These are phyloP conservation scores for Betula pendula DNA, from an alignment of 306 rosid genomes.

Conservation along the genomic window DNA sequence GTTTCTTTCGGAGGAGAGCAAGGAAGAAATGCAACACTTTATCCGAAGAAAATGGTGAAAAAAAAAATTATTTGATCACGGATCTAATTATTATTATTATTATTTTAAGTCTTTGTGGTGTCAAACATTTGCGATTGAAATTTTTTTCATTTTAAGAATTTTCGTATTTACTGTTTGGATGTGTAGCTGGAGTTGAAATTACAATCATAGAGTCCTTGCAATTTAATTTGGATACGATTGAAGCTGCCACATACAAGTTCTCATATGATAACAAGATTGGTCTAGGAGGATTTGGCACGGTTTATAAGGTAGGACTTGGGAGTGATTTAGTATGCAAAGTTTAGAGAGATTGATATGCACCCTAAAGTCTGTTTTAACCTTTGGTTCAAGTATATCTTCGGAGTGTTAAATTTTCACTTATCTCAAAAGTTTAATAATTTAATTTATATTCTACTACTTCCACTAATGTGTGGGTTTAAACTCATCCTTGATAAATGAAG, in stretches of 20 bases:
- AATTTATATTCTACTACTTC: no score
- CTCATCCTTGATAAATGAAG: no score
- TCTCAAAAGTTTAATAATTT: no score
- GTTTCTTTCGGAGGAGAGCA: constrained; percentile 13
- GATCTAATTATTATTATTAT: not conserved
- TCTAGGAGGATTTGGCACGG: constrained; percentile 37
- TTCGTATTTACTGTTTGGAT: not conserved
- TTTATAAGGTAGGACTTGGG: constrained; percentile 20
- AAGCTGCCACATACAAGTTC: constrained; percentile 29
- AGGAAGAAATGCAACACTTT: constrained; percentile 17
- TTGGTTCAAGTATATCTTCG: no score
- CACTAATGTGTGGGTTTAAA: no score
- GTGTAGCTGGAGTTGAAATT: constrained; percentile 24
- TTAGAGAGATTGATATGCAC: no score
- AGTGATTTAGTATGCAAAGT: not conserved
- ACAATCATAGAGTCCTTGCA: constrained; percentile 23
- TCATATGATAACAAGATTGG: constrained; percentile 26
- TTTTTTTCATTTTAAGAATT: not conserved
- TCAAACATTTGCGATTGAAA: no score
- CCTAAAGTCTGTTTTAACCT: no score
- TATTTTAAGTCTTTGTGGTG: not conserved
- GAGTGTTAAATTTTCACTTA: no score
- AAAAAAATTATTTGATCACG: not conserved
- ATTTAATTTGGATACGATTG: constrained; percentile 10
- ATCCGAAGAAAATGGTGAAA: constrained; percentile 29